phyloP scores from a whole-genome alignment of 164 flowering plant species.

The Stephania yunnanensis region DNA sequence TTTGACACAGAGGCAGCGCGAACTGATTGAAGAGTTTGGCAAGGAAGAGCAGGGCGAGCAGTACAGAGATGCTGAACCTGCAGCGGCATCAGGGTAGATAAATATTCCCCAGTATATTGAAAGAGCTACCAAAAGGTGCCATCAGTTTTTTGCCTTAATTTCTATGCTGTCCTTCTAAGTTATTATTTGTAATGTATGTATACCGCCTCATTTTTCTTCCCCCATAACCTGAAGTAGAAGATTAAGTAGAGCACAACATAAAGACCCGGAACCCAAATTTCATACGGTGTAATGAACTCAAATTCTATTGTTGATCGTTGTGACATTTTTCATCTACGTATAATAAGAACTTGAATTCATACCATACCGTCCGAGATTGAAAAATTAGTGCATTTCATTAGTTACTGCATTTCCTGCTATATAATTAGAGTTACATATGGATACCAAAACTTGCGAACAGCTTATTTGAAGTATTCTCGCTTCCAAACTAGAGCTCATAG shows the following conservation, averaged over 20 bases:
- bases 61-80: conserved; percentile 42
- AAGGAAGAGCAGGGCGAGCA: conserved; percentile 79
- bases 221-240: background rate
- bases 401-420: too few species aligned
- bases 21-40: conserved; percentile 79
- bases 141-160: background rate
- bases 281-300: background rate
- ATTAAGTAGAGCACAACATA: background rate
- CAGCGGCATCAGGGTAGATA: conserved; percentile 9
- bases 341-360: too few species aligned
- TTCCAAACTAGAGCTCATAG: too few species aligned
- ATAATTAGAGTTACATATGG: too few species aligned
- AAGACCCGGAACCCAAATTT: too few species aligned
- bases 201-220: background rate
- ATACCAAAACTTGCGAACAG: too few species aligned
- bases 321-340: too few species aligned
- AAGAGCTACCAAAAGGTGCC: background rate
- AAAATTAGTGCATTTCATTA: too few species aligned
- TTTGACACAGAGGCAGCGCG: conserved; percentile 67
- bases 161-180: background rate
- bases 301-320: background rate
- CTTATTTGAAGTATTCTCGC: too few species aligned
- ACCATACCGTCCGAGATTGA: too few species aligned
- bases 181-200: conserved; percentile 1
- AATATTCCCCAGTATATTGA: background rate